Evolutionary conservation across 148 eudicot species (phyloP).

Genomic region (Vaccinium vitisidaea): DNA sequence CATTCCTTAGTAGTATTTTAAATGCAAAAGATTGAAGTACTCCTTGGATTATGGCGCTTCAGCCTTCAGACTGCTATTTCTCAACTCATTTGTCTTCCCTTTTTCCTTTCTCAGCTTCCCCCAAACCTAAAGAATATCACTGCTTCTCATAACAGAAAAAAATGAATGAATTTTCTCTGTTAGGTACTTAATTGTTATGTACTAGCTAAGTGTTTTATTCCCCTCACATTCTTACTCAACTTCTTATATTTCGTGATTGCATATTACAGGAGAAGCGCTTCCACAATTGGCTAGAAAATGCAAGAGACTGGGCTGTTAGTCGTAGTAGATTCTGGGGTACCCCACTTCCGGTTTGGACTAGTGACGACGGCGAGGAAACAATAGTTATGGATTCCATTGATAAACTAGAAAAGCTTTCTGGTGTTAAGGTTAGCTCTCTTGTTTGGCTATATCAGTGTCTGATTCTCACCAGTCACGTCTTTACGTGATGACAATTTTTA

Average conservation of each 20-base stretch:
- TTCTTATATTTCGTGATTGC: not conserved
- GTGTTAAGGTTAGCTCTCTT: conserved; percentile 55
- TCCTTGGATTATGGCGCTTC: not conserved
- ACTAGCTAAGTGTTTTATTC: not conserved
- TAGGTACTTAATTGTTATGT: no score
- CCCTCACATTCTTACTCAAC: not conserved
- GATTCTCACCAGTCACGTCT: not conserved
- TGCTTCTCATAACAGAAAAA: not conserved
- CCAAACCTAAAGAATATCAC: not conserved
- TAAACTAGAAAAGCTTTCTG: conserved; percentile 78
- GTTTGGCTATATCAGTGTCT: not conserved
- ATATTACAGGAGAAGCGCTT: conserved; percentile 77
- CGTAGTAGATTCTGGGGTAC: conserved; percentile 99
- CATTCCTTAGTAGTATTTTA: not conserved
- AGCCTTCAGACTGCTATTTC: not conserved
- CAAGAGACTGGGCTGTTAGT: conserved; percentile 98
- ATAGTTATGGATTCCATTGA: conserved; percentile 72
- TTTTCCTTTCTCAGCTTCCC: not conserved
- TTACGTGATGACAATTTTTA: not conserved
- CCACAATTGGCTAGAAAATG: conserved; percentile 99
- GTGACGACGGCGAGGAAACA: conserved; percentile 79
- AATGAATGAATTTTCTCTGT: not conserved
- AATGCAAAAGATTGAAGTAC: not conserved
- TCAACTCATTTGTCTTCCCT: not conserved
- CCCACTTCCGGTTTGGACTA: conserved; percentile 92